Evolutionary conservation across 108 stramenopile genomes (phyloP).

Genomic region (Seminavis robusta): DNA sequence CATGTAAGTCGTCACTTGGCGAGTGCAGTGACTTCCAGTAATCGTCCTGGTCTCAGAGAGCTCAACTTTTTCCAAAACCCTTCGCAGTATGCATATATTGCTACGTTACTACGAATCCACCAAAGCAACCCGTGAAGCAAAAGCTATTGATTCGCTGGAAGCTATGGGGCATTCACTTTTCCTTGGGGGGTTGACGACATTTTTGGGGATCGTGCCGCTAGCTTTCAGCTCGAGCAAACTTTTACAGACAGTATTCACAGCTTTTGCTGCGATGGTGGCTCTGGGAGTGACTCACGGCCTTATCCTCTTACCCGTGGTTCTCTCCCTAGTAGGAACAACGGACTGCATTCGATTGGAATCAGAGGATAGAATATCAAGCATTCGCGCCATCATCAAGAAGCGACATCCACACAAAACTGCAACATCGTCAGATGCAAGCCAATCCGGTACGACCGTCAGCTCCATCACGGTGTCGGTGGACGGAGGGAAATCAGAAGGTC

Average conservation of each 20-base stretch:
- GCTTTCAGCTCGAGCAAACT: constrained; percentile 7
- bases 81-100: neutral
- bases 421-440: too few relatives aligned
- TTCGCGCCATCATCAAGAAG: too few relatives aligned
- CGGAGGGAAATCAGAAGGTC: too few relatives aligned
- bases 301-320: constrained; percentile 9
- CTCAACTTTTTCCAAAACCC: too few relatives aligned
- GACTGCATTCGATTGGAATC: too few relatives aligned
- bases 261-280: constrained; percentile 3
- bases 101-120: constrained; percentile 1
- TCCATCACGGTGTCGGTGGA: too few relatives aligned
- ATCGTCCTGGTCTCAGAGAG: too few relatives aligned
- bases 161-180: constrained; percentile 10
- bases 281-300: constrained; percentile 5
- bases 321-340: too few relatives aligned
- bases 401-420: too few relatives aligned
- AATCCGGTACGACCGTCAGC: too few relatives aligned
- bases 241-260: constrained; percentile 5
- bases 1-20: too few relatives aligned
- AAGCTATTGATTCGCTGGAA: neutral
- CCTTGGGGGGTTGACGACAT: constrained; percentile 3
- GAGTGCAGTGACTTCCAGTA: neutral
- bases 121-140: neutral
- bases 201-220: constrained; percentile 6
- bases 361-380: too few relatives aligned